Conservation (phyloP, 306 rosid species). For the Ormosia semicastrata region DNA sequence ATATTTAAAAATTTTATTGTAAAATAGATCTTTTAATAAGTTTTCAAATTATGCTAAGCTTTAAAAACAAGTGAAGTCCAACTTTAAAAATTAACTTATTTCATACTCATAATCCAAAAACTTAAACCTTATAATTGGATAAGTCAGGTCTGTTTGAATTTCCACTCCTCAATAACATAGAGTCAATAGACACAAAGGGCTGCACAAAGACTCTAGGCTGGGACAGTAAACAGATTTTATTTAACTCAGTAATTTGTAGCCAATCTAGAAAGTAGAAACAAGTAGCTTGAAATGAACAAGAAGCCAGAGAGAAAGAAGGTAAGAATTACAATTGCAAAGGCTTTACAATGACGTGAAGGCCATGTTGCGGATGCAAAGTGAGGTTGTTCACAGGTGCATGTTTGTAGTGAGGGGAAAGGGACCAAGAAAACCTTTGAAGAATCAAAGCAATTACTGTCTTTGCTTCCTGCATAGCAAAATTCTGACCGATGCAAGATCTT, state of each 20-base stretch:
- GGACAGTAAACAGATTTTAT: background rate
- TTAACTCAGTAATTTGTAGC: background rate
- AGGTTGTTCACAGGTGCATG: conserved; percentile 33
- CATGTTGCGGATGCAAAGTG: conserved; percentile 35
- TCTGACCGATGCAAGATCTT: conserved; percentile 45
- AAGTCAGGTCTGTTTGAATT: too few species aligned
- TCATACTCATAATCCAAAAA: too few species aligned
- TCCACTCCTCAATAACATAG: too few species aligned
- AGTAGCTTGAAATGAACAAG: background rate
- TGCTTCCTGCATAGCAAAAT: conserved; percentile 40
- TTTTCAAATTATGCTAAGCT: too few species aligned
- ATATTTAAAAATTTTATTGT: too few species aligned
- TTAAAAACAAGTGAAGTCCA: too few species aligned
- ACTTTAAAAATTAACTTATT: too few species aligned
- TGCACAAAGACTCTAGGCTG: background rate
- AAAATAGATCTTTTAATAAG: too few species aligned
- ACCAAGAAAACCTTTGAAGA: conserved; percentile 34
- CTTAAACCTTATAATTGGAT: too few species aligned
- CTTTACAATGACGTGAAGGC: conserved; percentile 28
- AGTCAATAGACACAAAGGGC: background rate
- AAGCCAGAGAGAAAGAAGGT: background rate
- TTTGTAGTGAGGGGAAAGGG: conserved; percentile 28
- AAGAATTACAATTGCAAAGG: conserved; percentile 15
- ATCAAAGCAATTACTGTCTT: conserved; percentile 31
- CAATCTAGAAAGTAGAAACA: background rate